Percentiles rank a stretch among this genome's conserved stretches.
Conservation (phyloP, 2,329 filamentous ascomycete genomes). For the Calonectria pseudoreteaudii region DNA sequence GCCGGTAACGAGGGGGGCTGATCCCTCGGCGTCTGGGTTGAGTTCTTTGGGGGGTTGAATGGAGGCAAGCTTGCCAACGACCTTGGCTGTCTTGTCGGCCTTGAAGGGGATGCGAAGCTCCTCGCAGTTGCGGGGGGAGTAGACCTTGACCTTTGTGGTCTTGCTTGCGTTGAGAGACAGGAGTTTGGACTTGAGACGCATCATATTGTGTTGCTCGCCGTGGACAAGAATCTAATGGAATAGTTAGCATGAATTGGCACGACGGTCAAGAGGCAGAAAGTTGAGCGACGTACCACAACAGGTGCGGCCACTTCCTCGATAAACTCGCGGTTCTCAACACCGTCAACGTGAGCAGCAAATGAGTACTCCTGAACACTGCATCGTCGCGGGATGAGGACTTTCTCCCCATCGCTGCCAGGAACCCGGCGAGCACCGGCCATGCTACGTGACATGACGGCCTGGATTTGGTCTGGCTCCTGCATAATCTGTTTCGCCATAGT, state of each 20-base stretch:
- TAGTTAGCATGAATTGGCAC: conserved; percentile 19
- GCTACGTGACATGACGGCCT: conserved; percentile 87
- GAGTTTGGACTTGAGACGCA: conserved; percentile 93
- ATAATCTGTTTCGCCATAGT: conserved; percentile 98
- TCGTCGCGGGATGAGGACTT: conserved; percentile 89
- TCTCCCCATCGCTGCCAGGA: conserved; percentile 80
- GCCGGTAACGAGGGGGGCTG: conserved; percentile 76
- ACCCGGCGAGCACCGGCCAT: conserved; percentile 70
- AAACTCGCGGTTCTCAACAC: conserved; percentile 94
- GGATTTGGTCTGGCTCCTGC: conserved; percentile 94
- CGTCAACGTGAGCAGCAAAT: conserved; percentile 97
- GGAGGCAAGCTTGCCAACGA: conserved; percentile 91
- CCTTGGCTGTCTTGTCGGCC: conserved; percentile 94
- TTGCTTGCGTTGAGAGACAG: conserved; percentile 91
- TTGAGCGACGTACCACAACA: conserved; percentile 79
- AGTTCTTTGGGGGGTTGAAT: conserved; percentile 73
- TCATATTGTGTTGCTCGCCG: conserved; percentile 98
- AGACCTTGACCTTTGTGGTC: conserved; percentile 87
- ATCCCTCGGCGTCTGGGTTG: conserved; percentile 34
- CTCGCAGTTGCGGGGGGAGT: conserved; percentile 93
- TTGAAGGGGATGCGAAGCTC: conserved; percentile 96
- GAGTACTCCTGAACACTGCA: conserved; percentile 96
- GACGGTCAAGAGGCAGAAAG: neutral
- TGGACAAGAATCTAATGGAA: conserved; percentile 86
- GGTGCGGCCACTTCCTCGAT: conserved; percentile 94